Base-by-base conservation (phyloP, 2,329 filamentous ascomycete genomes). In the Geosmithia flava region DNA sequence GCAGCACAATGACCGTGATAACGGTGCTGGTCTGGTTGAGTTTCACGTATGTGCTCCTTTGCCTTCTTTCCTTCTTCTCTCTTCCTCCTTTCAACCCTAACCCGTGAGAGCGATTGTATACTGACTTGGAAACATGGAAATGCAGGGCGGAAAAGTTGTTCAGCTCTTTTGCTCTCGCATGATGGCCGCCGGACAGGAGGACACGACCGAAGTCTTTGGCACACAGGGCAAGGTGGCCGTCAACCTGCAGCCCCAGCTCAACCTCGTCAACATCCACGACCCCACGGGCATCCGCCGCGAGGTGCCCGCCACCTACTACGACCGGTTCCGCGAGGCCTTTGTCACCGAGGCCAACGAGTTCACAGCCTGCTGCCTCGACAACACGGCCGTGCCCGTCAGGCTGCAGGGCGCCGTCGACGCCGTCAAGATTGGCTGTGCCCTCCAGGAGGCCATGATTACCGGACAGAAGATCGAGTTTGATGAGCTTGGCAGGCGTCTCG, bases 121-220 rank as follows among this genome's bases (percentile, higher is more conserved):
- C 33, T 13, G 11, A 7, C 33, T 4, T 27, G 4, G 23, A 27
- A 37, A 16, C 33, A 13, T 37, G 29, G 6, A 11, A 7, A 30
- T 30, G 29, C 48, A 43, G 56, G 72, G 71, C 46, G 78, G 76
- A 42, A 74, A 75, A 57, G 77, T 85, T 44, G 80, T 79, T 2
- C 79, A 83, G 58, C 74, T 83, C 51, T 85, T 80, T 60, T 71
- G 69, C 42, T 75, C 69, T 10, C 69, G 80, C 15, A 85, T 83
- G 76, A 85, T 84, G 75, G 76, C 80, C 0, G 74, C 76, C 0
- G 81, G 81, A 0, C 80, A 85, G 60, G 75, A 83, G 52, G 81
- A 85, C 58, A 75, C 71, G 50, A 82, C 80, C 0, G 80, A 84
- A 62, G 74, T 85, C 52, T 80, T 84, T 48, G 81, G 80, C 13